Evolutionary conservation across 352 stramenopile species (phyloP).

Genomic region (Phytophthora sojae): DNA sequence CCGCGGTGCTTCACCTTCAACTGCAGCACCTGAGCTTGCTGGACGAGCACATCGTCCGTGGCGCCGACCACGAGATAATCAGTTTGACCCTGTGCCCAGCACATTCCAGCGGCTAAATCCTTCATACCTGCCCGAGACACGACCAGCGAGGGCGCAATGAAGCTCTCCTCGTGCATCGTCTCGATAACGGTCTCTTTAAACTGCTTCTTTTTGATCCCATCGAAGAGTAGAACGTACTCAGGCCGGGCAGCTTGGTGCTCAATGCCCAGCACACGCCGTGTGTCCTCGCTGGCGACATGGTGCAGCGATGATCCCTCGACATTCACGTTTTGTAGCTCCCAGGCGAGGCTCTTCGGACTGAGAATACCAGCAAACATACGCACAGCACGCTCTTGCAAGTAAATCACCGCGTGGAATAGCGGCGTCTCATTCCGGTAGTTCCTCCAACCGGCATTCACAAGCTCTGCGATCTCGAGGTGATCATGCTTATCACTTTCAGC

Average conservation of each 20-base stretch:
- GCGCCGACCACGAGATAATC: conserved; percentile 75
- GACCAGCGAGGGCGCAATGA: conserved; percentile 56
- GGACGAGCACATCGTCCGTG: conserved; percentile 60
- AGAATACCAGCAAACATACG: conserved; percentile 45
- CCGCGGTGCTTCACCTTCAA: conserved; percentile 81
- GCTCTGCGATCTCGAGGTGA: conserved; percentile 30
- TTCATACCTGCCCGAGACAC: conserved; percentile 49
- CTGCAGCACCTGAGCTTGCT: conserved; percentile 67
- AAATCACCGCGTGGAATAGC: conserved; percentile 68
- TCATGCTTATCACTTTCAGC: conserved; percentile 5
- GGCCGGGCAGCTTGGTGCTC: conserved; percentile 32
- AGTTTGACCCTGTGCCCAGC: conserved; percentile 17
- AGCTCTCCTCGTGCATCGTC: conserved; percentile 75
- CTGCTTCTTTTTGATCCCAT: conserved; percentile 53
- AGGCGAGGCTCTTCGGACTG: conserved; percentile 47
- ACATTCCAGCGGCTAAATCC: conserved; percentile 4
- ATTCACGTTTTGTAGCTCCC: conserved; percentile 70
- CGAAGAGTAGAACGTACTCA: conserved; percentile 84
- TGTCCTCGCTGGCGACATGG: conserved; percentile 56
- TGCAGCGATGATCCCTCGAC: conserved; percentile 78
- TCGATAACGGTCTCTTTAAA: conserved; percentile 85
- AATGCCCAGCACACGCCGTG: conserved; percentile 45
- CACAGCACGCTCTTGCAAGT: conserved; percentile 58
- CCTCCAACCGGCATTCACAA: conserved; percentile 57
- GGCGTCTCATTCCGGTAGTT: conserved; percentile 76